Evolutionary conservation across 1,284 basidiomycete species (phyloP).

Genomic region (Hortiboletus rubellus): DNA sequence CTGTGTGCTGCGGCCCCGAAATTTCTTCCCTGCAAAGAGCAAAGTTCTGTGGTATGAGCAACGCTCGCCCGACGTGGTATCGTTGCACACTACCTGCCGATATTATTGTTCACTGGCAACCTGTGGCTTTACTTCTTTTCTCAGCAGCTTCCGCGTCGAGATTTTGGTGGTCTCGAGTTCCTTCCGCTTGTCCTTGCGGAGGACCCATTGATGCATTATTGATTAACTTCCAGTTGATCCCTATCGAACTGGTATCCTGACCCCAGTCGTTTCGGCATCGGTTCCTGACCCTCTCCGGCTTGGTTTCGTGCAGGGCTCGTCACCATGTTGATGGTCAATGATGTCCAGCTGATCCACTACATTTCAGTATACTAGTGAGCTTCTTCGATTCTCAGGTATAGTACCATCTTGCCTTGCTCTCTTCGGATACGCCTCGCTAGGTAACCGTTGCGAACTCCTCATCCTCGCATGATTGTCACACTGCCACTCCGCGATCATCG

Average conservation of each 20-base stretch:
- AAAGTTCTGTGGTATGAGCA: too few species aligned
- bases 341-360: too few species aligned
- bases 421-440: background rate
- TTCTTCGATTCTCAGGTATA: background rate
- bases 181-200: background rate
- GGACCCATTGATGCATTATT: background rate
- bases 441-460: background rate
- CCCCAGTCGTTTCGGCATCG: background rate
- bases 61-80: background rate
- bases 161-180: too few species aligned
- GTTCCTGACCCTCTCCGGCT: background rate
- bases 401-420: background rate
- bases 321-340: background rate
- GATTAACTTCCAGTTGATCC: too few species aligned
- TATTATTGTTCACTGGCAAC: too few species aligned
- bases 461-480: background rate
- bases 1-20: background rate
- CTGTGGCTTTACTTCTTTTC: too few species aligned
- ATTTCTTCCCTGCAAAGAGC: background rate
- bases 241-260: too few species aligned
- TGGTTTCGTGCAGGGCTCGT: background rate
- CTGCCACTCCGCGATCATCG: background rate
- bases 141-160: background rate
- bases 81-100: background rate
- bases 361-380: too few species aligned